Evolutionary conservation across 345 rosid genomes (phyloP), one percentile per base, ranked within the genome.

Genomic region (Syzygium oleosum): DNA sequence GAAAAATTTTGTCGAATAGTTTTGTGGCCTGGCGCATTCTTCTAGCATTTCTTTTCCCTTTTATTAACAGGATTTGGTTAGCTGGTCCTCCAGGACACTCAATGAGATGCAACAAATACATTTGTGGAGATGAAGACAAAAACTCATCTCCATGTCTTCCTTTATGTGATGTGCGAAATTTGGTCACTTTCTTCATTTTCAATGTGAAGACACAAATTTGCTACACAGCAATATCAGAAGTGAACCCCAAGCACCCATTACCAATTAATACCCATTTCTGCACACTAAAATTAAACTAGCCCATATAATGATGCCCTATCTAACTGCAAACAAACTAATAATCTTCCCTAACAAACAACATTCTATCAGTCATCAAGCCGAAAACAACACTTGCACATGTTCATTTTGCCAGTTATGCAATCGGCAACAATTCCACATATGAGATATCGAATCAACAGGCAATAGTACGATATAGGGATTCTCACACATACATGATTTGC

Each of bases 401-500:
- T 73, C 25, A 73, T 38, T 73, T 73, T 73, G 27, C 83, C 49
- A 73, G 49, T 73, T 2, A 38, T 73, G 83, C 83, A 73, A 38
- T 38, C 27, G 5, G 83, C 49, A 73, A 73, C 13, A 73, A 19
- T 73, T 73, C 49, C 27, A 73, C 83, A 10, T 73, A 73, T 13
- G 12, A 29, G 25, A 54, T 84, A n/a, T 16, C 2, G 4, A 84
- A 84, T 25, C 56, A 84, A 52, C 43, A 29, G 27, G 59, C 59
- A 29, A 53, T 29, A 52, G 1, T 5, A 84, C 1, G 5, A 52
- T 52, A 84, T 29, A 19, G 63, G 55, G 46, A 84, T 31, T 19
- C 86, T 49, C 89, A 86, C 58, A 88, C 99, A 85, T 96, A 98
- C 99, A 87, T 96, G 93, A 94, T 98, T 98, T 85, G 94, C 94